Evolutionary conservation across 495 filamentous ascomycete genomes (phyloP).

Genomic region (Xylaria telfairii): DNA sequence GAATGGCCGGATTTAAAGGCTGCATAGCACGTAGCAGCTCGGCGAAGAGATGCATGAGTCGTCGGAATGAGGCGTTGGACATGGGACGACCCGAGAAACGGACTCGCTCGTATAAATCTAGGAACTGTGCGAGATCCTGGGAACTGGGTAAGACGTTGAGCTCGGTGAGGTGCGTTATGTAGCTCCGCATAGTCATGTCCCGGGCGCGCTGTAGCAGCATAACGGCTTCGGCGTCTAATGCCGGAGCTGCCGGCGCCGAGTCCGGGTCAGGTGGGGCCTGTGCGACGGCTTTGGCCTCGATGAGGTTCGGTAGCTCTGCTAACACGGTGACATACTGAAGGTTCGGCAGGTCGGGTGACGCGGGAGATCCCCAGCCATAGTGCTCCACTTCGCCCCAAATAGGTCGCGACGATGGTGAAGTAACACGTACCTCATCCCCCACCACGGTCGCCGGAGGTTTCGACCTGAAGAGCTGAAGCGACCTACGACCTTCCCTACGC

Average conservation of each 20-base stretch:
- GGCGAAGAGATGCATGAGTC: slow-evolving; percentile 86
- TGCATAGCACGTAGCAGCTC: slow-evolving; percentile 80
- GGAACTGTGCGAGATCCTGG: slow-evolving; percentile 65
- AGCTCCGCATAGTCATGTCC: slow-evolving; percentile 80
- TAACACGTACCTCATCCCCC: slow-evolving; percentile 36
- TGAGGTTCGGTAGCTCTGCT: slow-evolving; percentile 83
- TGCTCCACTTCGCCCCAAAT: slow-evolving; percentile 84
- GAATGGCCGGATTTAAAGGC: slow-evolving; percentile 57
- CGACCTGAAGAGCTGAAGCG: slow-evolving; percentile 34
- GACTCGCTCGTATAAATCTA: slow-evolving; percentile 79
- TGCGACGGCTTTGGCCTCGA: slow-evolving; percentile 90
- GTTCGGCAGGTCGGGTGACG: slow-evolving; percentile 73
- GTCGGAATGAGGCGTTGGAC: slow-evolving; percentile 73
- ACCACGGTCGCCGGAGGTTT: slow-evolving; percentile 33
- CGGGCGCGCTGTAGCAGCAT: slow-evolving; percentile 72
- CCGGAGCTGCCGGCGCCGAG: slow-evolving; percentile 47
- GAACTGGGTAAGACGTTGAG: slow-evolving; percentile 68
- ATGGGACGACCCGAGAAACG: slow-evolving; percentile 70
- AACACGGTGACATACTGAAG: slow-evolving; percentile 84
- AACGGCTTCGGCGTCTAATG: slow-evolving; percentile 65
- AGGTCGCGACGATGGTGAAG: slow-evolving; percentile 38
- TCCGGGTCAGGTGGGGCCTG: slow-evolving; percentile 70
- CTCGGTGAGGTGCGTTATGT: slow-evolving; percentile 71
- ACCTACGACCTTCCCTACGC: slow-evolving; percentile 22
- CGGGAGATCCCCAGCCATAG: slow-evolving; percentile 86